Base-by-base conservation (phyloP, 2,329 filamentous ascomycete species). In the Aspergillus sp. region DNA sequence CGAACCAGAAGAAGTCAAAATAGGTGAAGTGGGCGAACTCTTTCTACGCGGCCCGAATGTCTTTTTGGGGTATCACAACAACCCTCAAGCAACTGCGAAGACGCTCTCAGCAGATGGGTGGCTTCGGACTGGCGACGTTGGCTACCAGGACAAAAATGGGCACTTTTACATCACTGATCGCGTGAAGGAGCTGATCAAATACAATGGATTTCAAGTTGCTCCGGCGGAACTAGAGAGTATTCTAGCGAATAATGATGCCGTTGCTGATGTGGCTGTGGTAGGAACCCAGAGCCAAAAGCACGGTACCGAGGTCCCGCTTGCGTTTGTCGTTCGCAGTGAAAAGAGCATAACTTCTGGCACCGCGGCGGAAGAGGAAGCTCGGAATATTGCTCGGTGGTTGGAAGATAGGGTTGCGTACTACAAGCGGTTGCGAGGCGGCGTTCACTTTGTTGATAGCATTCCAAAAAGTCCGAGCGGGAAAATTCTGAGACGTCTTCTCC, bases 161-260 rank as follows among this genome's bases (percentile, higher is more conserved):
- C 90, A 96, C 69, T 90, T 96, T 67, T 96, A 87, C 78, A 93
- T 96, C 70, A 96, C 93, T 1, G 93, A 97, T 70, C 88, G 92
- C 5, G 80, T 91, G 30, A 92, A 91, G 78, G 80, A 77, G 60
- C 70, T 78, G 36, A 81, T 80, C 69, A 85, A 89, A 73, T 88
- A 84, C 71, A 88, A 90, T 73, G 87, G 87, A 0, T 89, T 89
- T 74, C 87, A 89, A 69, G 87, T 90, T 2, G 79, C 87, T 0
- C 87, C 87, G 0, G 87, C 87, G 2, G 86, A 89, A 70, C 77
- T 89, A 5, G 87, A 85, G 61, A 83, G 82, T 3, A 64, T 83
- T 17, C 69, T 85, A n/a, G 69, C 80, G 1, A 73, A 76, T 6
- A 80, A 83, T 57, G 74, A 76, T 9, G 75, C 78, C 22, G 74